Conservation (phyloP, 2,329 filamentous ascomycete genomes). For the Aspergillus uvarum region DNA sequence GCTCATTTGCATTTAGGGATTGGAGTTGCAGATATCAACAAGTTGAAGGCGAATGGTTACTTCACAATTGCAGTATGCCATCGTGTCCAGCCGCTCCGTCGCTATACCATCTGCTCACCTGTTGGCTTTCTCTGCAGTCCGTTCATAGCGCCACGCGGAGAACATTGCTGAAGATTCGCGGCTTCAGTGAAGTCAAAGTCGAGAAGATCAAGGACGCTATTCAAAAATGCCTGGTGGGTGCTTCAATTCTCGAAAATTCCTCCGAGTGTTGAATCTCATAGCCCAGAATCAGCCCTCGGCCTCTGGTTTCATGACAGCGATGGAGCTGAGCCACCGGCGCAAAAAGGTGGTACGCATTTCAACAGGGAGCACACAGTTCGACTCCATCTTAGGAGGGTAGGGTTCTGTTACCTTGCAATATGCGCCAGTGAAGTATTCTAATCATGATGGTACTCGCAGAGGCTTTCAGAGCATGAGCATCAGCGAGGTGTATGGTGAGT, state of each 20-base stretch:
- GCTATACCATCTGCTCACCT: slow-evolving; percentile 17
- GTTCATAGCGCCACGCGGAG: slow-evolving; percentile 61
- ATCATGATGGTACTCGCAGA: slow-evolving; percentile 35
- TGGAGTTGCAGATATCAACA: slow-evolving; percentile 63
- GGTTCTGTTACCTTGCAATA: slow-evolving; percentile 1
- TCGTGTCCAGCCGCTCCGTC: not conserved
- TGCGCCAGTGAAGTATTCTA: not conserved
- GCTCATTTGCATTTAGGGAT: slow-evolving; percentile 48
- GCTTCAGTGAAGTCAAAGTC: slow-evolving; percentile 69
- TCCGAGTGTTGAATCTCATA: not conserved
- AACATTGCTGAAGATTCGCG: slow-evolving; percentile 65
- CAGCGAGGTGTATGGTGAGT: slow-evolving; percentile 52
- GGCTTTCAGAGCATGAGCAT: slow-evolving; percentile 71
- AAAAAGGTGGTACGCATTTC: slow-evolving; percentile 65
- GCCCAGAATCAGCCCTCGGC: slow-evolving; percentile 50
- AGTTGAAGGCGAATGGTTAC: slow-evolving; percentile 62
- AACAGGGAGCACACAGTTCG: slow-evolving; percentile 69
- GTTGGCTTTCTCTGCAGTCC: slow-evolving; percentile 43
- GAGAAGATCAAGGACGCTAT: slow-evolving; percentile 70
- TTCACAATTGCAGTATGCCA: slow-evolving; percentile 59
- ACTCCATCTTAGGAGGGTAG: slow-evolving; percentile 63
- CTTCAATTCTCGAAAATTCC: too few relatives aligned
- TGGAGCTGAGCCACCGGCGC: slow-evolving; percentile 62
- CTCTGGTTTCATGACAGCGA: slow-evolving; percentile 64
- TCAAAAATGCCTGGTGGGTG: slow-evolving; percentile 56